phyloP scores from a whole-genome alignment of 2,329 filamentous ascomycete species.

The Monilinia polystroma region DNA sequence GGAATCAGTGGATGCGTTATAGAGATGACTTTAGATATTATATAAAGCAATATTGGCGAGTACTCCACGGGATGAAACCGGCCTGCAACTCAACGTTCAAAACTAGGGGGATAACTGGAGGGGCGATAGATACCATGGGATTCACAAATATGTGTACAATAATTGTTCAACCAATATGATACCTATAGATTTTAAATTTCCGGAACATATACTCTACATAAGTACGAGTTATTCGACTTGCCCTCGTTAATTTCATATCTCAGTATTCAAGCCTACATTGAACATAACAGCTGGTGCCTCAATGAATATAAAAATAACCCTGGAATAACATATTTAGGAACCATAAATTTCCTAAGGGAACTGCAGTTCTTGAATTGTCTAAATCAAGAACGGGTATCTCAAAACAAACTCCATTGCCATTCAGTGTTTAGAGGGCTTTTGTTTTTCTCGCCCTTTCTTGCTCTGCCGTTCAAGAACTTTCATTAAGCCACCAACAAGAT shows the following conservation, averaged over 20 bases:
- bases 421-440: neutral
- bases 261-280: neutral
- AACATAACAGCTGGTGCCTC: neutral
- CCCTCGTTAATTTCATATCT: neutral
- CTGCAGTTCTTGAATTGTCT: neutral
- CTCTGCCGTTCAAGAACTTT: constrained; percentile 57
- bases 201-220: neutral
- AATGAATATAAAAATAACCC: neutral
- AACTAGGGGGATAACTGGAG: neutral
- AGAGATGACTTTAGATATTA: neutral
- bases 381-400: neutral
- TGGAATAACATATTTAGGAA: neutral
- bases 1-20: constrained; percentile 46
- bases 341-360: neutral
- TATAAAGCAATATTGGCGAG: neutral
- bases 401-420: constrained; percentile 7
- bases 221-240: neutral
- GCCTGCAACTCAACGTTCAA: neutral
- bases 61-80: neutral
- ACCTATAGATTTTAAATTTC: neutral
- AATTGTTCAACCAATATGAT: constrained; percentile 9
- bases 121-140: neutral
- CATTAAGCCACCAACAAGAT: constrained; percentile 77
- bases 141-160: neutral
- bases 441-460: constrained; percentile 74